These are phyloP conservation scores for Eucalyptus erythrocorys DNA, from an alignment of 345 rosid species.

Conservation along the genomic window DNA sequence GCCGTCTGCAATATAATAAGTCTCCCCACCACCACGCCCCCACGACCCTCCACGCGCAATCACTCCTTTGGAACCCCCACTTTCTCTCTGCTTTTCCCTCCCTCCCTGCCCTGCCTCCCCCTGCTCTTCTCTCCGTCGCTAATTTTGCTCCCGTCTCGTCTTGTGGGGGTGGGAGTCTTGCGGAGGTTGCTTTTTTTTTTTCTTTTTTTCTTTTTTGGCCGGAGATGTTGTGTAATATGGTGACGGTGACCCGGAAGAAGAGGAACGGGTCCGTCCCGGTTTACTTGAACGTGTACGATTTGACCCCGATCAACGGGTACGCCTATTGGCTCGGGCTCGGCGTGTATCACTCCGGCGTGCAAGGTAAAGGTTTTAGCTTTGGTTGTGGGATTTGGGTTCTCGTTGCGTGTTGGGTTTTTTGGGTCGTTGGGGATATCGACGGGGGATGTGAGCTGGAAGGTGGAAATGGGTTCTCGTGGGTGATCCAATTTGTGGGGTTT, in stretches of 20 bases:
- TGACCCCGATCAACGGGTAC: conserved; percentile 87
- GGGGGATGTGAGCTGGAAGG: background rate
- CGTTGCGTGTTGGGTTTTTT: background rate
- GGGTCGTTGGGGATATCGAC: background rate
- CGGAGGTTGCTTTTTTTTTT: background rate
- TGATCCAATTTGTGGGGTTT: background rate
- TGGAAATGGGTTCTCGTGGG: background rate
- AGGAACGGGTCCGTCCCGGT: conserved; percentile 65
- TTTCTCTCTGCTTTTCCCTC: background rate
- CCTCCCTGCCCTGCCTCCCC: background rate
- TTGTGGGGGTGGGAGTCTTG: background rate
- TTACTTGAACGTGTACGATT: conserved; percentile 88
- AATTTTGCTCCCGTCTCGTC: background rate
- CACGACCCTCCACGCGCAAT: background rate
- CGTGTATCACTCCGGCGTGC: conserved; percentile 95
- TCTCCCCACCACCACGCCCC: background rate
- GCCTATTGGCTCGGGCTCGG: conserved; percentile 98
- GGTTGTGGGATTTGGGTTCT: background rate
- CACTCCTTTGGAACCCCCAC: background rate
- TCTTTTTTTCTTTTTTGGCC: too few species aligned
- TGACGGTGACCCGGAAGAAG: conserved; percentile 42
- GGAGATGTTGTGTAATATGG: conserved; percentile 50
- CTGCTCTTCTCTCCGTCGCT: background rate
- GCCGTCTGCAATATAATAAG: background rate
- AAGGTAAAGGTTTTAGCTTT: conserved; percentile 22